These are phyloP conservation scores for Capsicum chinense DNA, from an alignment of 257 asterid species.

Conservation along the genomic window DNA sequence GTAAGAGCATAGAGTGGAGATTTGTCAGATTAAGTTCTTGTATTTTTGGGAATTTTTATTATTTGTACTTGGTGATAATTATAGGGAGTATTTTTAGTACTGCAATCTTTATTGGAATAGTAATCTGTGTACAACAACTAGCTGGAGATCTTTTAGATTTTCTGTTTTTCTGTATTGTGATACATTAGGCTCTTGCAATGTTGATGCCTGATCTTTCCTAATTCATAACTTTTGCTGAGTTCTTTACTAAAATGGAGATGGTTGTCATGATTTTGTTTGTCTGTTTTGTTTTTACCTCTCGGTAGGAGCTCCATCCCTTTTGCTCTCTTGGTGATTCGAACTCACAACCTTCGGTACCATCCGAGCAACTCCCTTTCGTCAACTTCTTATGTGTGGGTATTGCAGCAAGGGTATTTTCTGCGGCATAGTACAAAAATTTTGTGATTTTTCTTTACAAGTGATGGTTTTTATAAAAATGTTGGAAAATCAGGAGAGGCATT, in stretches of 20 bases:
- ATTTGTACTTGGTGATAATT: not conserved
- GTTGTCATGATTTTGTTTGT: not conserved
- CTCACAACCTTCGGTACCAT: no score
- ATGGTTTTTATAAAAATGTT: not conserved
- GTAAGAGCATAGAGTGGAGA: not conserved
- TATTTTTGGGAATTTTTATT: not conserved
- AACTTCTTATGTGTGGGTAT: not conserved
- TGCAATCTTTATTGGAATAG: not conserved
- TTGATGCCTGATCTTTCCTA: not conserved
- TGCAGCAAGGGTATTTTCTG: not conserved
- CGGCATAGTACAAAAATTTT: not conserved
- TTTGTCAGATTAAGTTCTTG: conserved; percentile 3
- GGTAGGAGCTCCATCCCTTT: no score
- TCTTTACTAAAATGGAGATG: not conserved
- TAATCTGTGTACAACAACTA: not conserved
- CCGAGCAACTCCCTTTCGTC: no score
- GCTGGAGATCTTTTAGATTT: not conserved
- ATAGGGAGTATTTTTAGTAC: not conserved
- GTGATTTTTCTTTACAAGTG: not conserved
- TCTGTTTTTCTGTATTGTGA: not conserved
- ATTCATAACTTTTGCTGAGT: not conserved
- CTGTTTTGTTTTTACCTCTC: no score
- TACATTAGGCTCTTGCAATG: conserved; percentile 25
- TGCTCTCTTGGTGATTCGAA: no score
- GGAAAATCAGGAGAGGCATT: no score